phyloP scores from a whole-genome alignment of 225 moss, liverwort and hornwort species.

The Pleurozium schreberi region DNA sequence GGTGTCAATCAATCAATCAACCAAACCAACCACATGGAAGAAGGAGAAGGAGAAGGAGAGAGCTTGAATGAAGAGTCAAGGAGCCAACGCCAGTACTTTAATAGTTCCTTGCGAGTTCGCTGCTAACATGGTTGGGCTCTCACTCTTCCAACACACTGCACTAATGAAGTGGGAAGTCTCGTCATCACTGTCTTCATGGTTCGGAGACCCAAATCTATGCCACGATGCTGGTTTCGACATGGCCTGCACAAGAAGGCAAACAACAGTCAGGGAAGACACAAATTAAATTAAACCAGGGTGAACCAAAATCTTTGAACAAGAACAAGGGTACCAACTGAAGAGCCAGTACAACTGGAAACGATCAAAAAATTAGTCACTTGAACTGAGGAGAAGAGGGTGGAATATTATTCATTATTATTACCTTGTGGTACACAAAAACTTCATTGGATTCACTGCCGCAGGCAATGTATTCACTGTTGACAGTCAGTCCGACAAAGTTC shows the following conservation, averaged over 20 bases:
- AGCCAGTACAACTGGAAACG: background rate
- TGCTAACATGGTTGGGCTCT: constrained; percentile 92
- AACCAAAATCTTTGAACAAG: background rate
- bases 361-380: background rate
- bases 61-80: constrained; percentile 30
- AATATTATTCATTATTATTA: background rate
- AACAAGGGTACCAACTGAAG: background rate
- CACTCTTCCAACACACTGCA: constrained; percentile 98
- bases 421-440: constrained; percentile 94
- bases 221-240: constrained; percentile 35
- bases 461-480: constrained; percentile 86
- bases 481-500: constrained; percentile 85
- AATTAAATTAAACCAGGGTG: background rate
- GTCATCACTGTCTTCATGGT: constrained; percentile 32
- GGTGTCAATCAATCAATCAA: background rate
- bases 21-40: background rate
- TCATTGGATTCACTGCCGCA: constrained; percentile 97
- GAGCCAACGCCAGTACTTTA: constrained; percentile 77
- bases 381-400: too few relatives aligned
- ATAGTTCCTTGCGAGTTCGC: constrained; percentile 95
- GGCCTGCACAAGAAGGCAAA: constrained; percentile 1
- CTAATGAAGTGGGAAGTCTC: constrained; percentile 60
- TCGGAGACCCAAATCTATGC: constrained; percentile 39
- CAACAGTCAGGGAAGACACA: background rate
- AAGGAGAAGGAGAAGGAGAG: too few relatives aligned